Conservation (phyloP, 306 rosid species). For the Nissolia schottii region DNA sequence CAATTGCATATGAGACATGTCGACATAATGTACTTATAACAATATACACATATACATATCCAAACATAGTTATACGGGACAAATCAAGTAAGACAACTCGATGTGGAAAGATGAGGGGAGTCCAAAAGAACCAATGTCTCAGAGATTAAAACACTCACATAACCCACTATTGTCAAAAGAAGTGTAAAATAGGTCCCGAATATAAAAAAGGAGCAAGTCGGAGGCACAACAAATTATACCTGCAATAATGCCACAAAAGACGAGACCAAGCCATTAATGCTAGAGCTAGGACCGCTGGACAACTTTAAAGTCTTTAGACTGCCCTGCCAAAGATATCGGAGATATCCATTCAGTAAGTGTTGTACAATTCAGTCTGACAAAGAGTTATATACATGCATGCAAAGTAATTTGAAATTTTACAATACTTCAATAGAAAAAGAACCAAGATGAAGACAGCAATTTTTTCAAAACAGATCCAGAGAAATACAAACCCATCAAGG, state of each 20-base stretch:
- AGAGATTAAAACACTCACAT: neutral
- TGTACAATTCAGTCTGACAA: neutral
- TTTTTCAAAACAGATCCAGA: neutral
- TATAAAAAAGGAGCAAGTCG: constrained; percentile 4
- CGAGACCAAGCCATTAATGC: constrained; percentile 79
- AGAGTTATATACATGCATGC: neutral
- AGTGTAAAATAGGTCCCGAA: neutral
- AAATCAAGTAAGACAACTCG: neutral
- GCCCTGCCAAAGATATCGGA: constrained; percentile 74
- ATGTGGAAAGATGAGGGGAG: neutral
- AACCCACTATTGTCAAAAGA: neutral
- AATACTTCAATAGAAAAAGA: neutral
- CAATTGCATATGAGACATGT: neutral
- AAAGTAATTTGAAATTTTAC: neutral
- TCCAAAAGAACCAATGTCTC: neutral
- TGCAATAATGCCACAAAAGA: constrained; percentile 80
- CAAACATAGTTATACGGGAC: neutral
- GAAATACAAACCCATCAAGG: constrained; percentile 77
- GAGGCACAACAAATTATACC: constrained; percentile 37
- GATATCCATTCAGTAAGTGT: constrained; percentile 21
- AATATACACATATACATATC: neutral
- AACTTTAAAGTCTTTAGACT: constrained; percentile 69
- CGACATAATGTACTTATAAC: neutral
- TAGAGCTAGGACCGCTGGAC: constrained; percentile 37
- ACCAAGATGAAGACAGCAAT: neutral